Base-by-base conservation (phyloP, 2,329 filamentous ascomycete species). In the Scleromitrula shiraiana region DNA sequence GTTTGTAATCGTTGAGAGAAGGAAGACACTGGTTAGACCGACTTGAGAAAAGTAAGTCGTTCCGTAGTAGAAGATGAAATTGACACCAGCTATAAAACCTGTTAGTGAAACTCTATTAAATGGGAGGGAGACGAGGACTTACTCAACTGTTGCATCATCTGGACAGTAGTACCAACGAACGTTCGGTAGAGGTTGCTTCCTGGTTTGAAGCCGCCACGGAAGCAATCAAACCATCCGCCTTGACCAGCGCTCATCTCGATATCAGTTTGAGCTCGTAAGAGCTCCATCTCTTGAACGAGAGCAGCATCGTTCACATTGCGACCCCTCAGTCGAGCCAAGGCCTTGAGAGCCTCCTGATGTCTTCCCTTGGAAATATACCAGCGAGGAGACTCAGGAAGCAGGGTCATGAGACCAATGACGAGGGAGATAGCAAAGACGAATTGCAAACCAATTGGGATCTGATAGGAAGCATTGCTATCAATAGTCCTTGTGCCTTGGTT, bases 1-100 rank as follows among this genome's bases (percentile, higher is more conserved):
- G 20, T 49, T 49, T 23, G 41, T 90, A 73, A 93, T 86, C 68
- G 91, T 91, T 89, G 70, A 91, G 84, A 74, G 87, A 84, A 89
- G 63, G 52, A 85, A 65, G 81, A 70, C 85, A 80, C 69, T 85
- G 78, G 82, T 56, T 81, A 84, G 38, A 41, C 53, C 51, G 77
- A 93, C 91, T 50, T 84, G 79, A 30, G 82, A 70, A 69, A 95
- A 85, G 80, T 94, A 93, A 89, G 77, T 94, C 89, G 86, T 89
- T 27, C 85, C 87, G 72, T 82, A 88, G 72, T 88, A 86, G 73
- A 89, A 91, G 73, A 93, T 86, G 69, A 91, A 94, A 76, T 95
- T 95, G 69, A 94, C 85, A 73, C 88, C 87, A 88, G 64, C 53
- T 84, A 77, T 39, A 27, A 36, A n/a, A 33, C 3, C 15, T 5